These are phyloP conservation scores for Lactuca saligna DNA, from an alignment of 129 eudicot species.

Conservation along the genomic window DNA sequence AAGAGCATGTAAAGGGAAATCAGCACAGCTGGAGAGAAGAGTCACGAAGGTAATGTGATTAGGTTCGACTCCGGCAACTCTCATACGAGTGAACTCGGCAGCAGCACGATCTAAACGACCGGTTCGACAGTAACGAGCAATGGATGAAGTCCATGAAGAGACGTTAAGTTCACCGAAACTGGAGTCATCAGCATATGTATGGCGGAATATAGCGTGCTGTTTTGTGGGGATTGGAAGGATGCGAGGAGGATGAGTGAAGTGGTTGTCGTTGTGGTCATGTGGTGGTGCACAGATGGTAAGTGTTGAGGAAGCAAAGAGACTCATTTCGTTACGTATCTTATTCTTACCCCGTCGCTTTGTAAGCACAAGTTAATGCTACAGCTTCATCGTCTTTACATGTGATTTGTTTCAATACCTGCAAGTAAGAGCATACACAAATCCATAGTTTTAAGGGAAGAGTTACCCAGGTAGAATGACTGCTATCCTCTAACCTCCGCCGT, in stretches of 20 bases:
- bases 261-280: slow-evolving; percentile 5
- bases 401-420: too few relatives aligned
- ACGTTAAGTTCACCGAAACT: slow-evolving; percentile 2
- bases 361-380: background rate
- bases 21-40: slow-evolving; percentile 63
- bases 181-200: background rate
- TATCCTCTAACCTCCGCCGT: too few relatives aligned
- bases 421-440: too few relatives aligned
- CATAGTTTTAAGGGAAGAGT: too few relatives aligned
- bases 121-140: slow-evolving; percentile 53
- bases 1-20: slow-evolving; percentile 35
- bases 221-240: slow-evolving; percentile 1
- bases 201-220: background rate
- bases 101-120: slow-evolving; percentile 58
- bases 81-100: slow-evolving; percentile 52
- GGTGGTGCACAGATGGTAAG: background rate
- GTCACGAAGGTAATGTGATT: slow-evolving; percentile 66
- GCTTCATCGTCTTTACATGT: background rate
- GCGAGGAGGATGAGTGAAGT: background rate
- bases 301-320: background rate
- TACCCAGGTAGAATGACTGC: too few relatives aligned
- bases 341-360: background rate
- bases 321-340: background rate
- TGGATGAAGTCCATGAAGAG: slow-evolving; percentile 71
- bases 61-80: slow-evolving; percentile 58